Base-by-base conservation (phyloP, 192 early-diverging fungal species). In the Lobosporangium transversale region DNA sequence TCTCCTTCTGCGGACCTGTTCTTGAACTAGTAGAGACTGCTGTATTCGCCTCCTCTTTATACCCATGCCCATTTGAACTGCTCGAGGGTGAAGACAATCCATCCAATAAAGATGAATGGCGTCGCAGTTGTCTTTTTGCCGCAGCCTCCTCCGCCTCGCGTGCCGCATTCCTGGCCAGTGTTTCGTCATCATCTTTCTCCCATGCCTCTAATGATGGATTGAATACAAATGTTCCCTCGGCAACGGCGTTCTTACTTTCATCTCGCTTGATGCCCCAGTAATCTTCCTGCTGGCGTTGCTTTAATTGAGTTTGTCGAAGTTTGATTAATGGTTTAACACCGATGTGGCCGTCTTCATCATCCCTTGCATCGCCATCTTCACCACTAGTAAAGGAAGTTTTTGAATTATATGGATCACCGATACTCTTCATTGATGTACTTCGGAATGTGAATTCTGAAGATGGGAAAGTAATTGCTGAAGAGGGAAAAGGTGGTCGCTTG, bases 151-250 rank as follows among this genome's bases (percentile, higher is more conserved):
- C 64, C 11, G 64, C 73, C 59, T 76, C 73, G 24, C 44, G 42
- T 5, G 73, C 73, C n/a, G 73, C 73, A 58, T 76, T 76, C 53
- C 51, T 52, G 0, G 64, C 73, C 52, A 76, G 21, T 4, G 45
- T 54, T 24, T 76, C 73, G 20, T 76, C 73, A 30, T 76, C 73
- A 29, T 67, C 73, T 7, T 47, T 59, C 31, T 76, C 64, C 73
- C 73, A 76, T 2, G 35, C 32, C 20, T 66, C 64, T 8, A 76
- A 32, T 26, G 64, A 30, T 17, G 51, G 27, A 26, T 76, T 62
- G 31, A 76, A 76, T 21, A 40, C 21, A 12, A 57, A 30, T 2
- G 21, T 26, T 0, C 26, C 63, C 2, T 59, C 58, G 2, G 20
- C 43, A 0, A 37, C 53, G 27, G 40, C 50, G 29, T 26, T 3